These are phyloP conservation scores for Fusarium sororula DNA, from an alignment of 2,329 filamentous ascomycete genomes.

Conservation along the genomic window DNA sequence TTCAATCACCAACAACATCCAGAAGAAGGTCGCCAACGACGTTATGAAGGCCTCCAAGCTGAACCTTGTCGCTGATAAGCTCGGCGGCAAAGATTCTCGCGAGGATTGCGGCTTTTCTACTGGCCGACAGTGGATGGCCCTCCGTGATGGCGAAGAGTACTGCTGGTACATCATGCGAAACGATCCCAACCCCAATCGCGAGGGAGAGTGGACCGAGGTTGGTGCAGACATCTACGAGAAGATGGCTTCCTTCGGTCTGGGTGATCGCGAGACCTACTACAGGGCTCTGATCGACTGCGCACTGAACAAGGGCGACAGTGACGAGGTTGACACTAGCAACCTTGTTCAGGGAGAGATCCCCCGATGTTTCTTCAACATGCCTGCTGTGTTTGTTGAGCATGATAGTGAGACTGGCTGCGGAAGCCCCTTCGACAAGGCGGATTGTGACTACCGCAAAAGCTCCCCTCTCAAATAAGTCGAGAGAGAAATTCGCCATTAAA, in stretches of 20 bases:
- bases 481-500: fast-evolving
- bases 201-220: neutral
- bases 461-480: neutral
- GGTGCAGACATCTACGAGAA: constrained; percentile 19
- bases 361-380: constrained; percentile 18
- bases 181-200: neutral
- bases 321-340: constrained; percentile 6
- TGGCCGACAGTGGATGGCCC: constrained; percentile 18
- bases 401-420: neutral
- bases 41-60: constrained; percentile 23
- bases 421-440: neutral
- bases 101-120: neutral
- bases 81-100: neutral
- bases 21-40: constrained; percentile 34
- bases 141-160: constrained; percentile 19
- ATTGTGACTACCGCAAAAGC: constrained; percentile 7
- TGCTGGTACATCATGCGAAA: constrained; percentile 35
- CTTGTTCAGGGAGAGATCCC: constrained; percentile 15
- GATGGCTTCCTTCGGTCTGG: constrained; percentile 18
- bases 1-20: constrained; percentile 26
- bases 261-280: constrained; percentile 22
- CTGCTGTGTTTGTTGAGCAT: constrained; percentile 7
- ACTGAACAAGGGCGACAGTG: neutral
- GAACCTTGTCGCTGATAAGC: constrained; percentile 23
- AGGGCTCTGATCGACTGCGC: constrained; percentile 15